Percentiles rank a stretch among this genome's conserved stretches.
phyloP scores from a whole-genome alignment of 2,329 filamentous ascomycete species.

The Phyllosticta capitalensis region DNA sequence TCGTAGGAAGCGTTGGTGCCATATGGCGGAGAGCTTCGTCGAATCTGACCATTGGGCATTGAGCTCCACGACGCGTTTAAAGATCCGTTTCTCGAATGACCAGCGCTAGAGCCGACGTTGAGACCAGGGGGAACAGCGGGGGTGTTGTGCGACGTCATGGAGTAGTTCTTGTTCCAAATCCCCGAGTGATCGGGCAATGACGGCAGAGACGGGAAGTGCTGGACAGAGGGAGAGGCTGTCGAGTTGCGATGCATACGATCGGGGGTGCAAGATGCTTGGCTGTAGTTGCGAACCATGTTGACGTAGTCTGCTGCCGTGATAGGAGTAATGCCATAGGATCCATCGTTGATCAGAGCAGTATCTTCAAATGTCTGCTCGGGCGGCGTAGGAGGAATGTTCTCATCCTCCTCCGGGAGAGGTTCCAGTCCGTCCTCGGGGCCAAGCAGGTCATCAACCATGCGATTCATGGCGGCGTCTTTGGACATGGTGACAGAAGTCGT shows the following conservation, averaged over 20 bases:
- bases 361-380: slow-evolving; percentile 37
- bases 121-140: slow-evolving; percentile 16
- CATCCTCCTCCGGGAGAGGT: slow-evolving; percentile 32
- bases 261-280: slow-evolving; percentile 15
- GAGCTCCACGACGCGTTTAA: slow-evolving; percentile 31
- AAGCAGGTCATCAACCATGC: slow-evolving; percentile 51
- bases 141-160: slow-evolving; percentile 20
- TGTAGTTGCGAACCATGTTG: slow-evolving; percentile 29
- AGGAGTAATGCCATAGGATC: slow-evolving; percentile 19
- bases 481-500: slow-evolving; percentile 38
- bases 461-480: slow-evolving; percentile 42
- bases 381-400: slow-evolving; percentile 37
- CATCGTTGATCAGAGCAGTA: slow-evolving; percentile 25
- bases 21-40: slow-evolving; percentile 4
- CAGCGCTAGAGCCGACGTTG: slow-evolving; percentile 1
- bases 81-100: slow-evolving; percentile 35
- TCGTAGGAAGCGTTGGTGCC: slow-evolving; percentile 12
- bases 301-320: slow-evolving; percentile 29
- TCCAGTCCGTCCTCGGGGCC: slow-evolving; percentile 32
- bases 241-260: slow-evolving; percentile 18
- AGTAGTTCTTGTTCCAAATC: slow-evolving; percentile 28
- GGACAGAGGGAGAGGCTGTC: slow-evolving; percentile 28
- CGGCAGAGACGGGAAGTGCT: slow-evolving; percentile 25
- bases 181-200: slow-evolving; percentile 28
- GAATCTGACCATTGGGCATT: not conserved